phyloP scores from a whole-genome alignment of 2,329 filamentous ascomycete genomes.

The Aspergillus latus region DNA sequence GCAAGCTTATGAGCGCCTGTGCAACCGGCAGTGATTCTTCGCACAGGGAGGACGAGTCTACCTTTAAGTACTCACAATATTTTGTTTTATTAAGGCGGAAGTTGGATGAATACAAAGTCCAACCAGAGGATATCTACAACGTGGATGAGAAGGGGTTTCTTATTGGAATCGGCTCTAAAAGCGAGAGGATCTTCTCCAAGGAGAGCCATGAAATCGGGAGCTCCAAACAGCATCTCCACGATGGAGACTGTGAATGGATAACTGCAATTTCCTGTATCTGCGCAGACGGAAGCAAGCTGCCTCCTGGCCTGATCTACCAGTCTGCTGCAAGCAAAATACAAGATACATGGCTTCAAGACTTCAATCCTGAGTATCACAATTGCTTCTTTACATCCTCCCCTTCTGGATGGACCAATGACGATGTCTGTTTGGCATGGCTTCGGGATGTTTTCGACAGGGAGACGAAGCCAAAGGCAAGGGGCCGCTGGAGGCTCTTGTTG shows the following conservation, averaged over 20 bases:
- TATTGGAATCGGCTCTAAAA: background rate
- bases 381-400: background rate
- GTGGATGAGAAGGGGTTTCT: background rate
- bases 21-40: background rate
- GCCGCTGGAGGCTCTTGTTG: slow-evolving; percentile 7
- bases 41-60: background rate
- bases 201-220: slow-evolving; percentile 8
- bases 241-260: slow-evolving; percentile 25
- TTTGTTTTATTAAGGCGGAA: background rate
- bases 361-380: background rate
- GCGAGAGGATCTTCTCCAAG: slow-evolving; percentile 19
- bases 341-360: slow-evolving; percentile 19
- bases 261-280: slow-evolving; percentile 22
- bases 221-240: slow-evolving; percentile 12
- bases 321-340: slow-evolving; percentile 18
- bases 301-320: slow-evolving; percentile 22
- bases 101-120: background rate
- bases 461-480: slow-evolving; percentile 10
- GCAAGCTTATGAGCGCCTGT: background rate
- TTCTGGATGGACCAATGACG: slow-evolving; percentile 1
- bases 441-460: slow-evolving; percentile 4
- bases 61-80: background rate
- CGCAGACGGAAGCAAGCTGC: slow-evolving; percentile 14
- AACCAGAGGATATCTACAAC: background rate
- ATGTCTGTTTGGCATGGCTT: slow-evolving; percentile 6